Conservation (phyloP, 2,329 filamentous ascomycete genomes). For the Aspergillus aculeatinus region DNA sequence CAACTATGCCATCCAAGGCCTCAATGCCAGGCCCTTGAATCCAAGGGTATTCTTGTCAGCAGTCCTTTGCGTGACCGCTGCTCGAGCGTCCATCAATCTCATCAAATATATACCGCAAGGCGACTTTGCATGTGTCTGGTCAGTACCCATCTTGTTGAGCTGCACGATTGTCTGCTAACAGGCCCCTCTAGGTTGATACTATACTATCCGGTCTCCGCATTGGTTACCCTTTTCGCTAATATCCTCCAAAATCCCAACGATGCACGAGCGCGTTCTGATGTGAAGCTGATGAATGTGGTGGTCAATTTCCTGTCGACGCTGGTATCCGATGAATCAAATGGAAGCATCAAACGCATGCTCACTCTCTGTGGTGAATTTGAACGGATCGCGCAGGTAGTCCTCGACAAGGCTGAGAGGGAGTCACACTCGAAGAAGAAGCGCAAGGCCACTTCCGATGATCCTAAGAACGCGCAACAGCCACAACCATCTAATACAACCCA, state of each 20-base stretch:
- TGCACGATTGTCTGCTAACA: conserved; percentile 12
- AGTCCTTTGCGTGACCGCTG: conserved; percentile 86
- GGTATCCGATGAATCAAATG: conserved; percentile 83
- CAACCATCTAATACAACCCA: conserved; percentile 20
- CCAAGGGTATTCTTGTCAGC: conserved; percentile 93
- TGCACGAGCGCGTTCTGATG: conserved; percentile 79
- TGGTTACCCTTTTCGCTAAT: conserved; percentile 94
- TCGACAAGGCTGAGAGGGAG: conserved; percentile 89
- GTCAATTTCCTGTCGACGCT: conserved; percentile 89
- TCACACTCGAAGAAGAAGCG: conserved; percentile 77
- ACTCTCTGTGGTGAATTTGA: conserved; percentile 95
- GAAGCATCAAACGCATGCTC: conserved; percentile 90
- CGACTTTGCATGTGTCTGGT: conserved; percentile 95
- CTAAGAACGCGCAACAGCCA: conserved; percentile 16
- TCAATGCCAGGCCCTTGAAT: conserved; percentile 87
- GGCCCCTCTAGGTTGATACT: conserved; percentile 67
- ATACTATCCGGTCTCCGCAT: conserved; percentile 92
- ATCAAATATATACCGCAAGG: conserved; percentile 96
- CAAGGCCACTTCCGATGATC: conserved; percentile 64
- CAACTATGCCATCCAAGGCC: conserved; percentile 90
- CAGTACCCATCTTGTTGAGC: conserved; percentile 38
- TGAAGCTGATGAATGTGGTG: conserved; percentile 87
- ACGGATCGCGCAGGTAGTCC: conserved; percentile 83
- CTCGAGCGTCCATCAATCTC: conserved; percentile 86
- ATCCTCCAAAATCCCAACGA: conserved; percentile 95